Conservation (phyloP, 371 early-diverging fungal genomes). For the Edhazardia aedis region DNA sequence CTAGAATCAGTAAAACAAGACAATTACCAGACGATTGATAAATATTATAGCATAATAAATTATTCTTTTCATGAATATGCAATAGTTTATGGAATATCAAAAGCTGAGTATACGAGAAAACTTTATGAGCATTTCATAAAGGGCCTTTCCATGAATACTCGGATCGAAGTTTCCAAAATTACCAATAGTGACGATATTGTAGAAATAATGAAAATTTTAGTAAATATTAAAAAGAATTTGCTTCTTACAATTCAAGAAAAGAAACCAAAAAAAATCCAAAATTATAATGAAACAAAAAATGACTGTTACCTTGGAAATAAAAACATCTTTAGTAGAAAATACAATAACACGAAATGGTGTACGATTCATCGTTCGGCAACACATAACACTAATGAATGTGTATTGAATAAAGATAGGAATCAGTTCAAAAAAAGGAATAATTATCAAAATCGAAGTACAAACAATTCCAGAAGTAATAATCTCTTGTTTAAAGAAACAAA, state of each 20-base stretch:
- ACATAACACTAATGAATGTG: background rate
- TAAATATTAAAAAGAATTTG: background rate
- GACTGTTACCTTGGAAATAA: background rate
- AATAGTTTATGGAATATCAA: too few relatives aligned
- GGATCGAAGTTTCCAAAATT: background rate
- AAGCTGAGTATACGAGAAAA: background rate
- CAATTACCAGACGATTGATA: too few relatives aligned
- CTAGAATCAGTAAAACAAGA: too few relatives aligned
- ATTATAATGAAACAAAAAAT: too few relatives aligned
- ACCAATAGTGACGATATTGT: background rate
- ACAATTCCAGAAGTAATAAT: too few relatives aligned
- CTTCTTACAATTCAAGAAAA: background rate
- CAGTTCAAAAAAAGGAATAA: background rate
- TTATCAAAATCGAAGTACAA: background rate
- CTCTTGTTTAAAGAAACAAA: background rate
- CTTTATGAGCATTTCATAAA: background rate
- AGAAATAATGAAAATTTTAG: background rate
- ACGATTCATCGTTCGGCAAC: background rate
- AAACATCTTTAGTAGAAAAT: background rate
- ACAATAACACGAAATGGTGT: background rate
- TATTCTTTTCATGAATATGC: too few relatives aligned
- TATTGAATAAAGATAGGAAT: background rate
- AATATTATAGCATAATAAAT: too few relatives aligned
- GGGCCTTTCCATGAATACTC: background rate
- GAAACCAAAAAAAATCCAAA: too few relatives aligned